Conservation (phyloP, 495 filamentous ascomycete genomes). For the Penicillium roqueforti region DNA sequence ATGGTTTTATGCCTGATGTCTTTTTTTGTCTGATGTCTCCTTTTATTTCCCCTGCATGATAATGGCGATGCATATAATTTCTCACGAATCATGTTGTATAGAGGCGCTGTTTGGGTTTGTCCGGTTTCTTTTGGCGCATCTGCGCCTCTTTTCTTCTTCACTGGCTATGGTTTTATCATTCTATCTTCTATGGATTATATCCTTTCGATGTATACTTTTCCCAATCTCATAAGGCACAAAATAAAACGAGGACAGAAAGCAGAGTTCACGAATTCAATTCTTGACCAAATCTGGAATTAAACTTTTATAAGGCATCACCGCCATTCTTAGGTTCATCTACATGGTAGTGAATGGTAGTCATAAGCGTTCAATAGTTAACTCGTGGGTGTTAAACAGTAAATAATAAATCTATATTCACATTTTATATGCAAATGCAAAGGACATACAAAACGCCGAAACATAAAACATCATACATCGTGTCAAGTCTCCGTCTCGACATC, state of each 20-base stretch:
- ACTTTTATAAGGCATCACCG: too few relatives aligned
- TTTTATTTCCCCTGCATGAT: constrained; percentile 3
- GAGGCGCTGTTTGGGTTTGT: constrained; percentile 20
- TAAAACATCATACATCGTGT: constrained; percentile 3
- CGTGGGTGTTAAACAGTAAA: not conserved
- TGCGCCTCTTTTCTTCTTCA: not conserved
- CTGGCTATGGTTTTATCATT: not conserved
- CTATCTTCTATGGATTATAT: constrained; percentile 5
- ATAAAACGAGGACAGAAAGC: too few relatives aligned
- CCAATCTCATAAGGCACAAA: not conserved
- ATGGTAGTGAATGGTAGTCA: too few relatives aligned
- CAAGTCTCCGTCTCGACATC: constrained; percentile 53
- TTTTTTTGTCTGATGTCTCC: not conserved
- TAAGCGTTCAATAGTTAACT: not conserved
- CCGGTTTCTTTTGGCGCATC: not conserved
- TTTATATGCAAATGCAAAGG: not conserved
- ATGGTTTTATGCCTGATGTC: constrained; percentile 2
- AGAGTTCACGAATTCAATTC: not conserved
- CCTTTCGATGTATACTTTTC: not conserved
- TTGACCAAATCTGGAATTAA: too few relatives aligned
- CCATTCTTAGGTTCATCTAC: too few relatives aligned
- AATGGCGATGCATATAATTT: constrained; percentile 18
- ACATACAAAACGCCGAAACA: not conserved
- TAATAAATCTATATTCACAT: not conserved
- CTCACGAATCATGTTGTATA: constrained; percentile 20